phyloP scores from a whole-genome alignment of 2,329 filamentous ascomycete genomes.

The Teratosphaeriaceae sp. region DNA sequence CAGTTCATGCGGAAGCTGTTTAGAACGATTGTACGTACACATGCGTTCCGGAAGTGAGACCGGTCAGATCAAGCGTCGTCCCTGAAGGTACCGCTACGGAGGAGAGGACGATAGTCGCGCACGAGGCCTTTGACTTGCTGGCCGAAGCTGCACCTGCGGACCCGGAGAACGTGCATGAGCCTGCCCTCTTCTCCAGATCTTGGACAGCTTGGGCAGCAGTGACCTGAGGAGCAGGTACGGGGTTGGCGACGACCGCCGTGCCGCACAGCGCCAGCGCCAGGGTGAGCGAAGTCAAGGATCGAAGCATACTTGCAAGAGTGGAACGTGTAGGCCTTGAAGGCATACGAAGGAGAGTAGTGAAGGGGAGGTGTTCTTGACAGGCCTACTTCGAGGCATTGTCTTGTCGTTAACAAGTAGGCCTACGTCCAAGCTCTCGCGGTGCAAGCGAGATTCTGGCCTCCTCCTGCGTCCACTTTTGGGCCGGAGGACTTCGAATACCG shows the following conservation, averaged over 20 bases:
- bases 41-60: slow-evolving; percentile 27
- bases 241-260: background rate
- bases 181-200: slow-evolving; percentile 14
- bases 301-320: background rate
- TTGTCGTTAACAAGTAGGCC: too few species aligned
- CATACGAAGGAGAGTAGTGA: background rate
- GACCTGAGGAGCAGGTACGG: slow-evolving; percentile 3
- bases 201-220: slow-evolving; percentile 8
- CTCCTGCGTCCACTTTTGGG: too few species aligned
- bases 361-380: background rate
- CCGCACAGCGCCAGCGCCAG: slow-evolving; percentile 6
- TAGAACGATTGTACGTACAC: slow-evolving; percentile 15
- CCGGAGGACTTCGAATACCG: background rate
- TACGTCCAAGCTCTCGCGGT: too few species aligned
- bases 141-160: slow-evolving; percentile 19
- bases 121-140: slow-evolving; percentile 25
- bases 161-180: slow-evolving; percentile 28
- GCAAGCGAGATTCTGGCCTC: background rate
- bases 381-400: too few species aligned
- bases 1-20: background rate
- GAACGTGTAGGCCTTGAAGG: background rate
- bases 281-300: background rate
- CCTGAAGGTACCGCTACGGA: slow-evolving; percentile 32
- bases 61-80: slow-evolving; percentile 32
- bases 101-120: slow-evolving; percentile 31